A percentile compares a stretch with the other conserved stretches of the same genome.
phyloP scores from a whole-genome alignment of 495 filamentous ascomycete genomes.

The Chaetomium tenue region DNA sequence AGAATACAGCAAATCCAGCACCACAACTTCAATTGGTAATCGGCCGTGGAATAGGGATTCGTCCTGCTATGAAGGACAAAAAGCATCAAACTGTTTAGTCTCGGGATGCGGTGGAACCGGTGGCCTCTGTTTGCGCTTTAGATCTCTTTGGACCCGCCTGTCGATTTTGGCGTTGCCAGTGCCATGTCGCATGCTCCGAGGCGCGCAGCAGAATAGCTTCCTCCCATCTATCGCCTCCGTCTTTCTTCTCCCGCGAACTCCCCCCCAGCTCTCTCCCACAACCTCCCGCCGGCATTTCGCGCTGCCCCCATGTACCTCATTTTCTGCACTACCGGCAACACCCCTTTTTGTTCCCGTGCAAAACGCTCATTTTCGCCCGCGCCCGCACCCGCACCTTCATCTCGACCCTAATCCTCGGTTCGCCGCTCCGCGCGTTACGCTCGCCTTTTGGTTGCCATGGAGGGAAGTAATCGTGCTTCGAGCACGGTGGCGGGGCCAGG shows the following conservation, averaged over 20 bases:
- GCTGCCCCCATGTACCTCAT: conserved; percentile 23
- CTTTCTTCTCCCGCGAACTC: conserved; percentile 8
- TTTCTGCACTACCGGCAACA: neutral
- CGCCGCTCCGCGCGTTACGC: conserved; percentile 14
- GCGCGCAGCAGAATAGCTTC: conserved; percentile 30
- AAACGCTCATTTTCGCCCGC: neutral
- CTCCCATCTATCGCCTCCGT: conserved; percentile 1
- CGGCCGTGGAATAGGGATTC: neutral
- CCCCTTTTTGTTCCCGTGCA: conserved; percentile 10
- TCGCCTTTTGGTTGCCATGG: conserved; percentile 35
- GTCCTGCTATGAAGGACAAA: conserved; percentile 14
- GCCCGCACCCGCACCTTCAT: neutral
- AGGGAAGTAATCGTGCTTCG: conserved; percentile 41
- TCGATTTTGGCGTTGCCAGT: conserved; percentile 16
- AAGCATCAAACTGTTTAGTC: neutral
- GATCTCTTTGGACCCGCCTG: conserved; percentile 12
- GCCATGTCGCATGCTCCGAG: conserved; percentile 31
- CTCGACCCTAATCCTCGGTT: neutral
- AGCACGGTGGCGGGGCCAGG: conserved; percentile 35
- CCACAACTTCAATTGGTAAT: conserved; percentile 11
- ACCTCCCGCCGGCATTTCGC: neutral
- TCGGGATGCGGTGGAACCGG: neutral
- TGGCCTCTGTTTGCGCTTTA: neutral
- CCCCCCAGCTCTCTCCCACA: conserved; percentile 6
- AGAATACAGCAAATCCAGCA: neutral